A percentile compares a stretch with the other conserved stretches of the same genome.
phyloP scores from a whole-genome alignment of 306 rosid genomes.

The Quercus agrifolia region DNA sequence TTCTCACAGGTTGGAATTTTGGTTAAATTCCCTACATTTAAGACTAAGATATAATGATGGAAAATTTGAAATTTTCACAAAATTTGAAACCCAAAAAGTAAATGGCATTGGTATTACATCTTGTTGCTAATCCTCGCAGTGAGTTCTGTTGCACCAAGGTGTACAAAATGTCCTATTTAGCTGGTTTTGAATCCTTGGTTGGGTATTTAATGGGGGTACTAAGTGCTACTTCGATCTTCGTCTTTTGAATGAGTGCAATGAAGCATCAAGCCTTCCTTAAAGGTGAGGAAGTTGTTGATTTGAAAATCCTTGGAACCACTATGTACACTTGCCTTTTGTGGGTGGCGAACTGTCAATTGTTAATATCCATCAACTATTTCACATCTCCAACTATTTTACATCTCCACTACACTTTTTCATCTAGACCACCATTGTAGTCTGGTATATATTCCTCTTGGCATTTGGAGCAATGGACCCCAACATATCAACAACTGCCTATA shows the following conservation, averaged over 20 bases:
- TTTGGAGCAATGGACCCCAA: constrained; percentile 78
- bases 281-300: constrained; percentile 64
- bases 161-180: constrained; percentile 73
- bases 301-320: constrained; percentile 67
- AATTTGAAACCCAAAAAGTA: neutral
- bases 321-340: constrained; percentile 88
- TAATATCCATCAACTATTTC: constrained; percentile 45
- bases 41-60: too few species aligned
- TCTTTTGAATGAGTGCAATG: constrained; percentile 58
- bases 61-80: neutral
- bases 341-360: constrained; percentile 93
- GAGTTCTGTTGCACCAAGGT: constrained; percentile 44
- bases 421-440: constrained; percentile 72
- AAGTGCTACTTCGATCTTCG: constrained; percentile 59
- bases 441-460: constrained; percentile 77
- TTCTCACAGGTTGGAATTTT: too few species aligned
- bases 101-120: neutral
- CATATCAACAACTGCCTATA: constrained; percentile 77
- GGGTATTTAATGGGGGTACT: constrained; percentile 63
- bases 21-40: too few species aligned
- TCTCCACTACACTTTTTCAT: constrained; percentile 77
- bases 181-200: constrained; percentile 70
- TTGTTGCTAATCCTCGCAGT: constrained; percentile 41
- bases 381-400: constrained; percentile 51
- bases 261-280: constrained; percentile 73